These are phyloP conservation scores for Rhododendron ferrugineum DNA, from an alignment of 148 eudicot species.

Conservation along the genomic window DNA sequence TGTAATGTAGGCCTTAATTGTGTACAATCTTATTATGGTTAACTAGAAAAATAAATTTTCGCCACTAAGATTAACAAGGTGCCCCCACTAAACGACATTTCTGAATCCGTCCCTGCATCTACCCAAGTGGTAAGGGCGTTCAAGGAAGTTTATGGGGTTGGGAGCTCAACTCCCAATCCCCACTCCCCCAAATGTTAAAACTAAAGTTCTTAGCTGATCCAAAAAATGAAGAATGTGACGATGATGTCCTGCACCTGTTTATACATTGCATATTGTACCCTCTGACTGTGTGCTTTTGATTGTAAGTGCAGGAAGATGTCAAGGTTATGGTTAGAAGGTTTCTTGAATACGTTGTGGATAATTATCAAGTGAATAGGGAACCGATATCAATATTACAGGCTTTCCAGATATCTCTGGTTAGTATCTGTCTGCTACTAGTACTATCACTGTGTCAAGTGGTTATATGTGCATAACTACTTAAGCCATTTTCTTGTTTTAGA, in stretches of 20 bases:
- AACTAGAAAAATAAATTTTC: too few species aligned
- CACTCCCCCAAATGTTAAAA: background rate
- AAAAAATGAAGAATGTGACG: background rate
- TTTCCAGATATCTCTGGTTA: constrained; percentile 81
- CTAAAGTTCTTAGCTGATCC: background rate
- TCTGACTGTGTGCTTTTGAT: background rate
- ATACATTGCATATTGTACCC: background rate
- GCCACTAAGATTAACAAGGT: too few species aligned
- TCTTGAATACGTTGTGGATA: constrained; percentile 60
- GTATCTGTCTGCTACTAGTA: constrained; percentile 12
- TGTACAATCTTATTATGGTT: too few species aligned
- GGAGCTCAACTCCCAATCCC: background rate
- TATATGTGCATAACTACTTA: background rate
- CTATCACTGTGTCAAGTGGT: background rate
- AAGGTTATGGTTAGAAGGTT: constrained; percentile 40
- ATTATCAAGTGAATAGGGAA: constrained; percentile 55
- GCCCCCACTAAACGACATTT: too few species aligned
- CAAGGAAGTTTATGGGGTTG: background rate
- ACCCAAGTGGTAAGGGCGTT: background rate
- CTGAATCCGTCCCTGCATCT: too few species aligned
- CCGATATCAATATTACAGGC: constrained; percentile 60
- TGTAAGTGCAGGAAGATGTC: constrained; percentile 56
- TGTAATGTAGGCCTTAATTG: too few species aligned
- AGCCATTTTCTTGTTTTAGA: background rate
- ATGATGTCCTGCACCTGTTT: background rate